phyloP scores from a whole-genome alignment of 495 filamentous ascomycete species.

The Pseudevernia furfuracea region DNA sequence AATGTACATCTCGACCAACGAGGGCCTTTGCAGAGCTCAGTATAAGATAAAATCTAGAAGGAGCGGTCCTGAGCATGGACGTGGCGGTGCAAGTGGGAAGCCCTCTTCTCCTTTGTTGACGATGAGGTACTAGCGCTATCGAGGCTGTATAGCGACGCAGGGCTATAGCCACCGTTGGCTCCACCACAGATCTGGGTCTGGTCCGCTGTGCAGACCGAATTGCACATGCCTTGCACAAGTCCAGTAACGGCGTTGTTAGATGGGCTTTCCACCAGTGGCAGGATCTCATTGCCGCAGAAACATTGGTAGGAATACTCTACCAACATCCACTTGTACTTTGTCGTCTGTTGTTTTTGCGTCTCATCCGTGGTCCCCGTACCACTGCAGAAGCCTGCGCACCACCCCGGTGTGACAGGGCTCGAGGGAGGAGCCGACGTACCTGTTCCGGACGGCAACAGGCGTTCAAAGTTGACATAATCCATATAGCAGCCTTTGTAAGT shows the following conservation, averaged over 20 bases:
- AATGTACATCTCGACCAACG: neutral
- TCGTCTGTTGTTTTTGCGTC: constrained; percentile 11
- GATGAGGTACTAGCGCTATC: neutral
- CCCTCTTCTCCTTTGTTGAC: neutral
- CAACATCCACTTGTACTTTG: constrained; percentile 16
- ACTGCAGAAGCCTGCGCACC: neutral
- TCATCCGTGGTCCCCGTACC: constrained; percentile 14
- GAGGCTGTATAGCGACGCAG: neutral
- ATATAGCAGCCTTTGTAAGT: constrained; percentile 17
- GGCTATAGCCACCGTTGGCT: neutral
- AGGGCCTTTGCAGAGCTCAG: neutral
- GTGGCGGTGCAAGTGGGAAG: neutral
- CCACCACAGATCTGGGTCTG: constrained; percentile 12
- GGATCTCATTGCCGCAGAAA: constrained; percentile 22
- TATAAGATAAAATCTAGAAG: neutral
- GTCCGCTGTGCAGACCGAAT: constrained; percentile 6
- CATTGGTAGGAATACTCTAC: constrained; percentile 25
- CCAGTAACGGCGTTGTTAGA: neutral
- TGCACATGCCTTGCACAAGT: constrained; percentile 10
- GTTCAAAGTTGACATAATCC: constrained; percentile 14
- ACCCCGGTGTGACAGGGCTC: neutral
- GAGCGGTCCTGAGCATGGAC: neutral
- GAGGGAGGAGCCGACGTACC: constrained; percentile 6
- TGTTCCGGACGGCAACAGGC: constrained; percentile 4
- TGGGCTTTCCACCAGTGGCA: neutral